Conservation (phyloP, 2,329 filamentous ascomycete species). For the Emydomyces testavorans region DNA sequence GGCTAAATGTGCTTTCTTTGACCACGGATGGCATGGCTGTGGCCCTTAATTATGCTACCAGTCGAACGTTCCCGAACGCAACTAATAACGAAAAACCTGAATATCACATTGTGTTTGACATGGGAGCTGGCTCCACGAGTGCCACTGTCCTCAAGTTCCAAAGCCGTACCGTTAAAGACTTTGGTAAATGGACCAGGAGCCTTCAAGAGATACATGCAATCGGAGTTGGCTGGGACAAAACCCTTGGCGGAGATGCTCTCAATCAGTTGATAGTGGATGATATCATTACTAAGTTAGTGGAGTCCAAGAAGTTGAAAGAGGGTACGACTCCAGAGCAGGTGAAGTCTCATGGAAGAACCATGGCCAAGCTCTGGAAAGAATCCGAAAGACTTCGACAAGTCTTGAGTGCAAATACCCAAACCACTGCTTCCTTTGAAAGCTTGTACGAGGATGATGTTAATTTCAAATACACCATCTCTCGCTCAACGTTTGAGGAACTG, state of each 20-base stretch:
- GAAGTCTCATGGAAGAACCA: conserved; percentile 64
- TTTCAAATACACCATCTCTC: conserved; percentile 79
- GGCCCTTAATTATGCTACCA: conserved; percentile 88
- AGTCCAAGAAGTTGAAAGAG: conserved; percentile 46
- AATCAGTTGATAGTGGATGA: conserved; percentile 82
- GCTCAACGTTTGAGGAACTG: conserved; percentile 70
- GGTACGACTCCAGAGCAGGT: conserved; percentile 36
- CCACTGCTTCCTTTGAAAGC: conserved; percentile 69
- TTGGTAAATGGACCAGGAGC: conserved; percentile 91
- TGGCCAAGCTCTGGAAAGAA: conserved; percentile 87
- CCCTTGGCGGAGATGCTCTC: conserved; percentile 77
- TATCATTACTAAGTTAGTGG: conserved; percentile 69
- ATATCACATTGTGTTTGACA: conserved; percentile 88
- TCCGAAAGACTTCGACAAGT: conserved; percentile 78
- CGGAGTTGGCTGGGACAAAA: conserved; percentile 77
- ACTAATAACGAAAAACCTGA: conserved; percentile 77
- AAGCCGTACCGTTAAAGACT: conserved; percentile 75
- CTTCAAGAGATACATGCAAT: conserved; percentile 88
- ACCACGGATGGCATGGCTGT: conserved; percentile 87
- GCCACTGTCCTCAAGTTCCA: conserved; percentile 86
- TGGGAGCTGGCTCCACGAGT: conserved; percentile 91
- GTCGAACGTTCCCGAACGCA: conserved; percentile 73
- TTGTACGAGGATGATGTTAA: conserved; percentile 77
- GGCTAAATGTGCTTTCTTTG: conserved; percentile 70
- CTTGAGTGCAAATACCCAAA: conserved; percentile 83